Conservation (phyloP, 257 asterid species). For the Gentiana dahurica region DNA sequence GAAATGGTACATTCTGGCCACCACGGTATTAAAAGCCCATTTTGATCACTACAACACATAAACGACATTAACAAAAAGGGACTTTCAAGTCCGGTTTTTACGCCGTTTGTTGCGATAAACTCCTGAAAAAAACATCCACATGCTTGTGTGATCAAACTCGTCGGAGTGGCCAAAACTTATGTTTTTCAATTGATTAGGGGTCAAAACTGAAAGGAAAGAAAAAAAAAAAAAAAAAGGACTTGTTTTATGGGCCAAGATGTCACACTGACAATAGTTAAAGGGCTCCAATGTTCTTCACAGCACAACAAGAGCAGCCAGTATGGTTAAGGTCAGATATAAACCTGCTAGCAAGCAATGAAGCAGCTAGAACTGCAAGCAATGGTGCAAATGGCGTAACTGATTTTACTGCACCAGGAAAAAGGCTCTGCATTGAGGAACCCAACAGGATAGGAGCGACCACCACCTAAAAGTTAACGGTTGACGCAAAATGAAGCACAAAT, state of each 20-base stretch:
- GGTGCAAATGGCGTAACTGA: constrained; percentile 60
- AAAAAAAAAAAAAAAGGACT: neutral
- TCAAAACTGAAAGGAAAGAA: neutral
- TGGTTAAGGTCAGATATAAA: constrained; percentile 5
- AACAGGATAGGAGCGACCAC: constrained; percentile 89
- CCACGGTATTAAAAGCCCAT: too few species aligned
- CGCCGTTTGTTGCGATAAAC: too few species aligned
- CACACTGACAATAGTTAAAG: neutral
- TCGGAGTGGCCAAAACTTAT: too few species aligned
- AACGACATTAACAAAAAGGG: too few species aligned
- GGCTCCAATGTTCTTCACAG: too few species aligned
- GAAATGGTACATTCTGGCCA: too few species aligned
- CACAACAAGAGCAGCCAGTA: too few species aligned
- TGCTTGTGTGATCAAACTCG: too few species aligned
- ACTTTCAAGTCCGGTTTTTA: too few species aligned
- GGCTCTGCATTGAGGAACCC: constrained; percentile 66
- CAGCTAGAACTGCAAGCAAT: constrained; percentile 55
- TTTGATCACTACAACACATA: too few species aligned
- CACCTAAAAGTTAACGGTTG: constrained; percentile 33
- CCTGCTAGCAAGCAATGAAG: constrained; percentile 87
- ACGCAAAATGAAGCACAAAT: neutral
- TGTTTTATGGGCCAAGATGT: neutral
- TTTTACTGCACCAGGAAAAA: constrained; percentile 53
- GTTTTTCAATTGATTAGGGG: neutral
- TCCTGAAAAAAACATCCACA: too few species aligned